phyloP scores from a whole-genome alignment of 2,329 filamentous ascomycete genomes.

The Xylaria sp. region DNA sequence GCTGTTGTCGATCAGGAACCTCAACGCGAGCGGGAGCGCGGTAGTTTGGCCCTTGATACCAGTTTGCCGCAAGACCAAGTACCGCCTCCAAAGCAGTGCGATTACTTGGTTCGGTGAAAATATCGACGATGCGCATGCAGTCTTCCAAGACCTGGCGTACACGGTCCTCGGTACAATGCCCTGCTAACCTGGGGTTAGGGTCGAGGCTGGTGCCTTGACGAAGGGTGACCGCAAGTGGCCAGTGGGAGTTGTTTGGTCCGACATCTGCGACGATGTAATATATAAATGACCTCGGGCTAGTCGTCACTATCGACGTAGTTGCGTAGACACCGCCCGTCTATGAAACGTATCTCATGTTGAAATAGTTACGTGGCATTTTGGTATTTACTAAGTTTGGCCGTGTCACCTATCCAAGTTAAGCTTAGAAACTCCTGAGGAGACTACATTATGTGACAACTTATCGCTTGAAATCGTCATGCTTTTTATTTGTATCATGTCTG shows the following conservation, averaged over 20 bases:
- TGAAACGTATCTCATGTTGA: no score
- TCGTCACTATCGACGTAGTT: background rate
- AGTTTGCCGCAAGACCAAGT: background rate
- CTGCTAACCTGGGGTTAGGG: background rate
- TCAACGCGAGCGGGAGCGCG: background rate
- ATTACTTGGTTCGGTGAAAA: background rate
- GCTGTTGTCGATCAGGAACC: background rate
- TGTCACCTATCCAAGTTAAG: no score
- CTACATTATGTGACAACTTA: no score
- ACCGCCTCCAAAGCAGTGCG: background rate
- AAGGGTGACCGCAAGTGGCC: background rate
- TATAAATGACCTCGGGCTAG: background rate
- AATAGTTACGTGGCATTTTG: no score
- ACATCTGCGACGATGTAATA: background rate
- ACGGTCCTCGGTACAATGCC: background rate
- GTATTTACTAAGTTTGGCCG: no score
- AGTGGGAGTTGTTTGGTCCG: background rate
- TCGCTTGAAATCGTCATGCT: no score
- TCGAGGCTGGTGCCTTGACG: background rate
- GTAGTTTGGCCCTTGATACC: background rate
- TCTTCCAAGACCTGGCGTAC: background rate
- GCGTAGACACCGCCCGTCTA: no score
- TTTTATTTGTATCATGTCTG: no score
- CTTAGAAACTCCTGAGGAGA: no score
- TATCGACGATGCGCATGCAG: background rate